Evolutionary conservation across 2,329 filamentous ascomycete genomes (phyloP).

Genomic region (Paramyrothecium sp.): DNA sequence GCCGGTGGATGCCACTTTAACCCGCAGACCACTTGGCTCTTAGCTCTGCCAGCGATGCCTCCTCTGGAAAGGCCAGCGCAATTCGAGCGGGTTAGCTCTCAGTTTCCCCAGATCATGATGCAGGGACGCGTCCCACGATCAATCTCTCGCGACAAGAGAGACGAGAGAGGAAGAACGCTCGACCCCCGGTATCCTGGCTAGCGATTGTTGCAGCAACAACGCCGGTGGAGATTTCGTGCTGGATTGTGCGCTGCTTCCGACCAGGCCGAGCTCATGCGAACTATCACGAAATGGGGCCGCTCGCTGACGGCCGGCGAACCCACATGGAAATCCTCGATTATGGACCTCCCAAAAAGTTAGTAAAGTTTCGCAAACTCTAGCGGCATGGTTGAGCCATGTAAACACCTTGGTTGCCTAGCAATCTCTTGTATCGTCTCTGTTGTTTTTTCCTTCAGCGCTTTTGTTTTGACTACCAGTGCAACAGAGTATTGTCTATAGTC

Average conservation of each 20-base stretch:
- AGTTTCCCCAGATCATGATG: background rate
- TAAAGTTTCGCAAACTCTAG: background rate
- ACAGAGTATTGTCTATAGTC: too few species aligned
- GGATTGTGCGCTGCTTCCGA: background rate
- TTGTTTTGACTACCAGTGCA: background rate
- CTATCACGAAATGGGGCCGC: background rate
- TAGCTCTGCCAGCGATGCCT: background rate
- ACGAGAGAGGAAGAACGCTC: background rate
- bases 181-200: background rate
- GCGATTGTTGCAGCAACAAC: background rate
- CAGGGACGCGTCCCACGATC: background rate
- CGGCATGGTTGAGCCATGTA: background rate
- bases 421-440: background rate
- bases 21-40: background rate
- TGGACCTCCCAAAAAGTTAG: background rate
- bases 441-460: background rate
- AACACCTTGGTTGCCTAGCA: background rate
- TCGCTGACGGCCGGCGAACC: background rate
- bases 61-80: background rate
- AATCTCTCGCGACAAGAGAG: background rate
- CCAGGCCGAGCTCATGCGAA: background rate
- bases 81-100: background rate
- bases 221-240: background rate
- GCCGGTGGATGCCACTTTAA: background rate
- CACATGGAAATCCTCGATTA: background rate